Conservation (phyloP, 164 flowering plant genomes). For the Malania oleifera region DNA sequence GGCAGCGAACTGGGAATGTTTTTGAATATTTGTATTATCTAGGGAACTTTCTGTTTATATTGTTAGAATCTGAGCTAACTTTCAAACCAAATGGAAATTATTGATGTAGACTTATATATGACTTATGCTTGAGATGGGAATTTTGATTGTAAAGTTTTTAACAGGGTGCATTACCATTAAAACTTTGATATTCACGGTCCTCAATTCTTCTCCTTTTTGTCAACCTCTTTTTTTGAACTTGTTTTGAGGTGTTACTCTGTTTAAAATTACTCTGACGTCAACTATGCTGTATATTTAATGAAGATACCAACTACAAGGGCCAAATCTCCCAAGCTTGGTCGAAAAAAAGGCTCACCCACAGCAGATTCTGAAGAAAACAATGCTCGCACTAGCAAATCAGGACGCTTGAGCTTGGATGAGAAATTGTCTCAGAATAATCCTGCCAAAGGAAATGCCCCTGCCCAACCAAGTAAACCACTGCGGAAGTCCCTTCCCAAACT, state of each 20-base stretch:
- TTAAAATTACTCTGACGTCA: background rate
- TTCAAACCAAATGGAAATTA: too few relatives aligned
- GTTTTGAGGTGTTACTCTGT: background rate
- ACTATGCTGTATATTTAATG: slow-evolving; percentile 9
- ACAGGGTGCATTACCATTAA: too few relatives aligned
- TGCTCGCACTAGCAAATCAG: slow-evolving; percentile 18
- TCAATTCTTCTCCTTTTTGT: too few relatives aligned
- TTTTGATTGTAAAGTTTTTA: too few relatives aligned
- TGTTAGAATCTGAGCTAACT: too few relatives aligned
- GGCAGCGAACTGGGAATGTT: slow-evolving; percentile 1
- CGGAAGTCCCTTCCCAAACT: slow-evolving; percentile 85
- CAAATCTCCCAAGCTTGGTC: slow-evolving; percentile 89
- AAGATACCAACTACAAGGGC: slow-evolving; percentile 92
- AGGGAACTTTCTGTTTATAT: too few relatives aligned
- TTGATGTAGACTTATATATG: too few relatives aligned
- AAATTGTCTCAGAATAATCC: slow-evolving; percentile 30
- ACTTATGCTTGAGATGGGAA: too few relatives aligned
- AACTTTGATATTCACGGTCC: too few relatives aligned
- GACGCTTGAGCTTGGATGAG: slow-evolving; percentile 65
- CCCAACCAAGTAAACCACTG: slow-evolving; percentile 48
- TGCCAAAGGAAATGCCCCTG: slow-evolving; percentile 32
- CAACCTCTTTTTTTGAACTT: too few relatives aligned
- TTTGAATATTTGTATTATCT: too few relatives aligned
- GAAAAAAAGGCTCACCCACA: slow-evolving; percentile 46
- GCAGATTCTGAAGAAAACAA: slow-evolving; percentile 40